Evolutionary conservation across 225 moss, liverwort and hornwort species (phyloP).

Genomic region (Antitrichia curtipendula): DNA sequence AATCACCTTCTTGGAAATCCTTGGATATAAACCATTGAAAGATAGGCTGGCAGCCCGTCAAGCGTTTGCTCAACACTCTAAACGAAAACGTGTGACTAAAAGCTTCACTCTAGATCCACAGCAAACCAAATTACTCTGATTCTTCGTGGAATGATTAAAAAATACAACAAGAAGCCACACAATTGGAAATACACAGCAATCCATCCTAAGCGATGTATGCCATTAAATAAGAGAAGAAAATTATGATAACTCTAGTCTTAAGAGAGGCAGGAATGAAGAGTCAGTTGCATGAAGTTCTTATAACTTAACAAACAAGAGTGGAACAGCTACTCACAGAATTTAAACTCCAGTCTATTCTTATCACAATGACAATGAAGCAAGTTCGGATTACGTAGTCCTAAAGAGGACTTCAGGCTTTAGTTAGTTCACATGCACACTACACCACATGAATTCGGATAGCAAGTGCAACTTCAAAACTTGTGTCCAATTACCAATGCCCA

Average conservation of each 20-base stretch:
- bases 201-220: neutral
- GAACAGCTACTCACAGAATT: neutral
- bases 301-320: no score
- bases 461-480: neutral
- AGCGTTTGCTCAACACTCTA: neutral
- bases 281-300: neutral
- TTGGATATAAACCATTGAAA: neutral
- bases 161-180: neutral
- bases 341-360: neutral
- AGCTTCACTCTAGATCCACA: neutral
- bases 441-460: neutral
- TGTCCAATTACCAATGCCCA: no score
- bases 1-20: neutral
- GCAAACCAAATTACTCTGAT: neutral
- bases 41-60: neutral
- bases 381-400: neutral
- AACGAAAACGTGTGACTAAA: neutral
- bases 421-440: neutral
- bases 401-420: neutral
- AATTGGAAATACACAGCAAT: neutral
- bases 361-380: neutral
- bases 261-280: neutral
- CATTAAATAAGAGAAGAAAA: neutral
- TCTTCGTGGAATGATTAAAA: neutral
- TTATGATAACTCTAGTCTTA: neutral